Base-by-base conservation (phyloP, 495 filamentous ascomycete species). In the Neurospora sublineolata region DNA sequence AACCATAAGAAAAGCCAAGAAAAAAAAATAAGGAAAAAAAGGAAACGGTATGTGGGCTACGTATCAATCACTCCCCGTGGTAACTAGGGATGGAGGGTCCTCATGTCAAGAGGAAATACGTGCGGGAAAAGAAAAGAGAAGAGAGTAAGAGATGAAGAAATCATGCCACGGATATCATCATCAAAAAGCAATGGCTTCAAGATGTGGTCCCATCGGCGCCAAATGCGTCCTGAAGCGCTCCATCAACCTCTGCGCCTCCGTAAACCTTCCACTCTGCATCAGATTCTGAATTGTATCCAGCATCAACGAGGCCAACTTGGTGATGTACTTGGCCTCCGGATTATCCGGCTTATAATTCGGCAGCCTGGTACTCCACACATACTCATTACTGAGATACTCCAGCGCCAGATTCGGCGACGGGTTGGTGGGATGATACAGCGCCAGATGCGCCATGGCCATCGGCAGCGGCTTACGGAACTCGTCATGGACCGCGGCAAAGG, bases 361-460 rank as follows among this genome's bases (percentile, higher is more conserved):
- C 9, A 68, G 18, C 14, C 33, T 37, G 14, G 39, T 68, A 16
- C 44, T 18, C 73, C 73, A 77, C 1, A 60, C 42, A 9, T 30
- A 37, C 11, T 70, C 58, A 3, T 72, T 64, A 2, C 70, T 38
- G 39, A 82, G 68, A 60, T 73, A 80, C n/a, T 78, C 40, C 8
- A 84, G 42, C 18, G 84, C 84, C 8, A 76, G 76, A 5, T 75
- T 72, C 16, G 80, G 72, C 16, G 75, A 77, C 0, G 84, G 84
- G 0, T 71, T 72, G 4, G 78, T 73, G 1, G 84, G 84, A 70
- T 86, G 83, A 69, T 83, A 74, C 2, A 86, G 74, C 14, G 79
- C 77, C 3, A 86, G 69, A 69, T 84, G 84, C 0, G 82, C 83
- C 20, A 74, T 69, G 16, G 79, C 76, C 3, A 79, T 68, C 11